These are phyloP conservation scores for Ashbya aceris DNA, from an alignment of 1,139 yeast species.

Conservation along the genomic window DNA sequence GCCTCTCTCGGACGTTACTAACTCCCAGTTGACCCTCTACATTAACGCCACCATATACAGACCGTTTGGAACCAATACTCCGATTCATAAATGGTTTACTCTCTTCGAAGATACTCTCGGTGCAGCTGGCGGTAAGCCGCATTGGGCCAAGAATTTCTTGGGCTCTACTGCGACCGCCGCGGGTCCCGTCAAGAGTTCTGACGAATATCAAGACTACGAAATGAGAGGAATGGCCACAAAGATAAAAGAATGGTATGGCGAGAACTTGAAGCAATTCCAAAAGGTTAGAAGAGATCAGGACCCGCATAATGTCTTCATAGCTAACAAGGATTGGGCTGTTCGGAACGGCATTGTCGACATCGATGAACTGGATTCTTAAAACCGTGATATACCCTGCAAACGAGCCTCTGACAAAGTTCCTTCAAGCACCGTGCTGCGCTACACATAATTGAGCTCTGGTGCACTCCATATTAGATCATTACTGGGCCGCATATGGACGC, in stretches of 20 bases:
- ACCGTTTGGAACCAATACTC: slow-evolving; percentile 71
- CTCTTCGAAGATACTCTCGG: slow-evolving; percentile 71
- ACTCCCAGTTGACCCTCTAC: slow-evolving; percentile 74
- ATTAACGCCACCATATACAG: slow-evolving; percentile 93
- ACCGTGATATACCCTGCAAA: too few species aligned
- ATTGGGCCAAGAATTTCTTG: slow-evolving; percentile 97
- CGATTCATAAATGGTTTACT: slow-evolving; percentile 73
- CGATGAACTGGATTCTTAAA: background rate
- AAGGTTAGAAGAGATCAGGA: slow-evolving; percentile 57
- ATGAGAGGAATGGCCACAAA: slow-evolving; percentile 73
- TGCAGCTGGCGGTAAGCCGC: slow-evolving; percentile 86
- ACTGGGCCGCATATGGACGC: too few species aligned
- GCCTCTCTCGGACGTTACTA: slow-evolving; percentile 47
- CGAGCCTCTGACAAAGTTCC: too few species aligned
- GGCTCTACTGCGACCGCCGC: slow-evolving; percentile 44
- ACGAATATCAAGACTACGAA: slow-evolving; percentile 47
- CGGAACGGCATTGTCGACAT: slow-evolving; percentile 59
- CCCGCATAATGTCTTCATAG: slow-evolving; percentile 72
- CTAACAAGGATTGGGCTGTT: slow-evolving; percentile 69
- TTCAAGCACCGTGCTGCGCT: too few species aligned
- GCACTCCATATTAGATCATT: too few species aligned
- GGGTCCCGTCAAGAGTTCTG: slow-evolving; percentile 25
- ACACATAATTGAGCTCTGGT: too few species aligned
- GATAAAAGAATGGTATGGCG: slow-evolving; percentile 74
- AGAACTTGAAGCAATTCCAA: slow-evolving; percentile 52